These are phyloP conservation scores for Chamaenerion angustifolium DNA, from an alignment of 345 rosid species.

Conservation along the genomic window DNA sequence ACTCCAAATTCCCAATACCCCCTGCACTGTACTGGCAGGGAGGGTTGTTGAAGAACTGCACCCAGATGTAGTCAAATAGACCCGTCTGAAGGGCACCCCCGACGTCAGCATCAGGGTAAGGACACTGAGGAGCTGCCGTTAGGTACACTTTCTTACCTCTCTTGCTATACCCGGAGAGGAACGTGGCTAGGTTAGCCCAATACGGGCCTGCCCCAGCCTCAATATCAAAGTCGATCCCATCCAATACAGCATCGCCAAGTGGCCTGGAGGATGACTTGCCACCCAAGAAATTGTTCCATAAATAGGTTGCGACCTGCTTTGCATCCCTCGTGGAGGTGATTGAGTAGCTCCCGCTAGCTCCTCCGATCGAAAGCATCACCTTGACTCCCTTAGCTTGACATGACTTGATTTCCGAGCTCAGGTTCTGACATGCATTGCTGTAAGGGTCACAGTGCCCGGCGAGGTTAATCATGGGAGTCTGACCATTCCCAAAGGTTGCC, in stretches of 20 bases:
- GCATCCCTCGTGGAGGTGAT: background rate
- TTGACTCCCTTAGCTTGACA: slow-evolving; percentile 5
- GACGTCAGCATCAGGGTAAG: background rate
- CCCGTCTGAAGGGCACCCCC: slow-evolving; percentile 3
- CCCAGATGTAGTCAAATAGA: slow-evolving; percentile 3
- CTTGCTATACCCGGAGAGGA: slow-evolving; percentile 4
- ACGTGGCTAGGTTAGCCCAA: slow-evolving; percentile 1
- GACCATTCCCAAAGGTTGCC: slow-evolving; percentile 1
- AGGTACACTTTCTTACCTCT: background rate
- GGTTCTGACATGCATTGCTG: background rate
- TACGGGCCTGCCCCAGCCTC: background rate
- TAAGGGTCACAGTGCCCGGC: slow-evolving; percentile 1
- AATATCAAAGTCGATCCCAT: slow-evolving; percentile 4
- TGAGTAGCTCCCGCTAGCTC: slow-evolving; percentile 4
- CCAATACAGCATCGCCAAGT: background rate
- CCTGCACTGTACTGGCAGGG: slow-evolving; percentile 2
- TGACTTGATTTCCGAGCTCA: background rate
- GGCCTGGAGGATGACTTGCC: slow-evolving; percentile 4
- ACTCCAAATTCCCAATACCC: background rate
- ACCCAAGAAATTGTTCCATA: slow-evolving; percentile 3
- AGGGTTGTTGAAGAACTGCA: slow-evolving; percentile 7
- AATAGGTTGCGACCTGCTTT: background rate
- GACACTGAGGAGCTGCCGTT: slow-evolving; percentile 4
- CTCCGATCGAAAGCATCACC: slow-evolving; percentile 4
- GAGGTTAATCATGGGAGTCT: background rate